Percentiles rank a stretch among this genome's conserved stretches.
Conservation (phyloP, 352 stramenopile genomes). For the Peronosclerospora sorghi region DNA sequence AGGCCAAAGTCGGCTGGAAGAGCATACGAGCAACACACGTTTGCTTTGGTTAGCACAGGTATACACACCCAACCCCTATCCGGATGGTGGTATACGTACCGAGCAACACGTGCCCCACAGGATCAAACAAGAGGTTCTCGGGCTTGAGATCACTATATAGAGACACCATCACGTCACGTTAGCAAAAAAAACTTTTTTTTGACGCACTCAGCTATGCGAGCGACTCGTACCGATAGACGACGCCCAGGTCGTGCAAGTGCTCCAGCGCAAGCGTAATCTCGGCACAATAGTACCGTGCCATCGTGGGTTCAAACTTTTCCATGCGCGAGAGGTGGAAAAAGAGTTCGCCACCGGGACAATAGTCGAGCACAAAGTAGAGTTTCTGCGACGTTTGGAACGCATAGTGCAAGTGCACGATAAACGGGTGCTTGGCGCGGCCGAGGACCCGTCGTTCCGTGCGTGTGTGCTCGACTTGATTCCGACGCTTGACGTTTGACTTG, state of each 20-base stretch:
- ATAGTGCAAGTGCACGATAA: conserved; percentile 85
- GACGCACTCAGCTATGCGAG: too few species aligned
- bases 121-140: conserved; percentile 82
- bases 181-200: background rate
- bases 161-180: background rate
- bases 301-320: conserved; percentile 82
- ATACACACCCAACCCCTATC: too few species aligned
- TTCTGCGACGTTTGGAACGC: conserved; percentile 87
- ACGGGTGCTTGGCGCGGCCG: conserved; percentile 82
- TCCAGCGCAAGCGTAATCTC: conserved; percentile 85
- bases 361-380: conserved; percentile 88
- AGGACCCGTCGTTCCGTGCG: conserved; percentile 92
- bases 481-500: conserved; percentile 84
- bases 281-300: conserved; percentile 86
- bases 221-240: conserved; percentile 74
- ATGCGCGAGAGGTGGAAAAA: conserved; percentile 86
- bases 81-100: conserved; percentile 24
- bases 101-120: conserved; percentile 58
- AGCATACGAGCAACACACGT: too few species aligned
- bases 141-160: conserved; percentile 61
- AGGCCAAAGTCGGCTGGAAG: conserved; percentile 76
- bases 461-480: conserved; percentile 98
- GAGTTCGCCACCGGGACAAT: conserved; percentile 84
- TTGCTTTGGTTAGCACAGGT: too few species aligned
- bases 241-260: conserved; percentile 80